Evolutionary conservation across 2,329 filamentous ascomycete species (phyloP).

Genomic region (Diaporthe caulivora): DNA sequence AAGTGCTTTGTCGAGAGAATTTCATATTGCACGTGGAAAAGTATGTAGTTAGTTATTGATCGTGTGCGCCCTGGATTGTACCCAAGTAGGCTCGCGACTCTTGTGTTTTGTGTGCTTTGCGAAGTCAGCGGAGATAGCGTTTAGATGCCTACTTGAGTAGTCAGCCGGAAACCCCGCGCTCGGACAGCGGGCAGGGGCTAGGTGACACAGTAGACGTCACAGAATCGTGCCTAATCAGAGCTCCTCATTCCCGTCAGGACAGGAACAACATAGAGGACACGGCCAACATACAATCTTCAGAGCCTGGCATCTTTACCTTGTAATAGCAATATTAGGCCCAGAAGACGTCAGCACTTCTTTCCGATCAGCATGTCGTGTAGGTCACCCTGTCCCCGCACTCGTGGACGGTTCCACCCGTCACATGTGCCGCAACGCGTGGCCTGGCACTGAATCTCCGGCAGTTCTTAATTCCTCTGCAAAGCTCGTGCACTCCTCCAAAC

Average conservation of each 20-base stretch:
- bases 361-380: slow-evolving; percentile 23
- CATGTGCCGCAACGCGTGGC: not conserved
- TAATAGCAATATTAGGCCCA: not conserved
- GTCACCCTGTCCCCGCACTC: not conserved
- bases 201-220: slow-evolving; percentile 20
- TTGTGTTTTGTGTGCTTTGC: too few species aligned
- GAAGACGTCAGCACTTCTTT: slow-evolving; percentile 1
- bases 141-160: not conserved
- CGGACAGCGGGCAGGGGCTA: slow-evolving; percentile 4
- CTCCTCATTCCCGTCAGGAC: not conserved
- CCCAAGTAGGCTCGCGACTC: too few species aligned
- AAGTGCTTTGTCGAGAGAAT: too few species aligned
- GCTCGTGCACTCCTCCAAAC: slow-evolving; percentile 56
- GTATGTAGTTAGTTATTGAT: not conserved
- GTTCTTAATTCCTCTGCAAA: slow-evolving; percentile 60
- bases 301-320: not conserved
- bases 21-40: too few species aligned
- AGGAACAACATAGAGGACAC: not conserved
- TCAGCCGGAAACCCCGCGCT: slow-evolving; percentile 11
- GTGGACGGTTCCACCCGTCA: slow-evolving; percentile 5
- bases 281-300: not conserved
- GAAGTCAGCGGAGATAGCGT: not conserved
- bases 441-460: slow-evolving; percentile 33
- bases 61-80: too few species aligned
- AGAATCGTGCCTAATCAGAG: slow-evolving; percentile 5